Conservation (phyloP, 2,329 filamentous ascomycete genomes). For the Fusarium armeniacum region DNA sequence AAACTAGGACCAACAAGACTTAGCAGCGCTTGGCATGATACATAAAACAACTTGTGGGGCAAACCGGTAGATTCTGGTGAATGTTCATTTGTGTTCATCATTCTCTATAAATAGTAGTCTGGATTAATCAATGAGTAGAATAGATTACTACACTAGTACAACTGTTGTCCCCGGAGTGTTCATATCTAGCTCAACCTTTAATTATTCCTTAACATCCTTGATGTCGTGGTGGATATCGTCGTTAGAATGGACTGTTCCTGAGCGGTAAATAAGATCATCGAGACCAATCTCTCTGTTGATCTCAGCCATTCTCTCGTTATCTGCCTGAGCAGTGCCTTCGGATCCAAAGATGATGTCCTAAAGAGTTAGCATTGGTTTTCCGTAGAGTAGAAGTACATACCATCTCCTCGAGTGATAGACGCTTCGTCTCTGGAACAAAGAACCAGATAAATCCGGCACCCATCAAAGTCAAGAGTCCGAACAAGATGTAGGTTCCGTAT, state of each 20-base stretch:
- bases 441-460: conserved; percentile 74
- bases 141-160: neutral
- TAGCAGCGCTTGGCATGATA: too few species aligned
- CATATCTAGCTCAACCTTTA: neutral
- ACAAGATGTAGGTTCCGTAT: conserved; percentile 80
- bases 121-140: too few species aligned
- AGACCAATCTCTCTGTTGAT: conserved; percentile 79
- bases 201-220: neutral
- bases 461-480: conserved; percentile 73
- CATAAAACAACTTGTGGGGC: too few species aligned
- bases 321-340: conserved; percentile 74
- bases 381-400: conserved; percentile 51
- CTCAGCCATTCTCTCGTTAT: conserved; percentile 78
- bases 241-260: neutral
- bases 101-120: too few species aligned
- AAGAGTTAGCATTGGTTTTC: neutral
- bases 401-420: conserved; percentile 75
- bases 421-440: conserved; percentile 75
- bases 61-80: too few species aligned
- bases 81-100: too few species aligned
- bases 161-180: neutral
- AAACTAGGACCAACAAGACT: too few species aligned
- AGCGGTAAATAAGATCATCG: neutral
- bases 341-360: conserved; percentile 77
- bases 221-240: neutral